Conservation (phyloP, 306 rosid species). For the Adenanthera pavonina region DNA sequence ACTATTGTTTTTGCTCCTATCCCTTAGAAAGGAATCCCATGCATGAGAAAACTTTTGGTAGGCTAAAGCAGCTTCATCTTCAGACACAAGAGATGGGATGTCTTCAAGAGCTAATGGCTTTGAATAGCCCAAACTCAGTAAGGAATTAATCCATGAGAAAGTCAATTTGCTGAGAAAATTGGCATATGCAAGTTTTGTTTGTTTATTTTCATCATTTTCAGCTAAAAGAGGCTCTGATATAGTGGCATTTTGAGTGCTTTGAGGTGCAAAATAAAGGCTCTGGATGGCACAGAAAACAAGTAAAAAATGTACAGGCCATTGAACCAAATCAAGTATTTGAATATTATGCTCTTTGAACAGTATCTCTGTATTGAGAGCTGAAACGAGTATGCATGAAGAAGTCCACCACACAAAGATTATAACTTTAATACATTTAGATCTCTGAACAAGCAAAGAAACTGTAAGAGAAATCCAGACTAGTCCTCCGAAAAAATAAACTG, state of each 20-base stretch:
- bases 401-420: slow-evolving; percentile 65
- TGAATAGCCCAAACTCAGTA: slow-evolving; percentile 61
- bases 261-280: slow-evolving; percentile 41
- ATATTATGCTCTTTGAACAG: slow-evolving; percentile 42
- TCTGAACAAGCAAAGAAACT: slow-evolving; percentile 56
- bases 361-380: slow-evolving; percentile 52
- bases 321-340: slow-evolving; percentile 41
- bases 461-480: slow-evolving; percentile 63
- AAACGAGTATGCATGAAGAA: slow-evolving; percentile 47
- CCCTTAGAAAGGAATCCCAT: slow-evolving; percentile 58
- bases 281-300: slow-evolving; percentile 59
- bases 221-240: slow-evolving; percentile 61
- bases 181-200: slow-evolving; percentile 40
- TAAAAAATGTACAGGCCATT: slow-evolving; percentile 51
- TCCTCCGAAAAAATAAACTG: slow-evolving; percentile 48
- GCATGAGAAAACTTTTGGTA: slow-evolving; percentile 53
- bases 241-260: slow-evolving; percentile 8
- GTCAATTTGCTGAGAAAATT: slow-evolving; percentile 54
- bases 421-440: slow-evolving; percentile 45
- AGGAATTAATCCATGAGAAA: slow-evolving; percentile 73
- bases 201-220: slow-evolving; percentile 33
- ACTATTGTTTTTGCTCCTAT: slow-evolving; percentile 36
- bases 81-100: slow-evolving; percentile 65
- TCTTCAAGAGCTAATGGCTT: slow-evolving; percentile 62
- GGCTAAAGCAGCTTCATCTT: slow-evolving; percentile 65